Base-by-base conservation (phyloP, 2,329 filamentous ascomycete genomes). In the Ceratocystis cubensis region DNA sequence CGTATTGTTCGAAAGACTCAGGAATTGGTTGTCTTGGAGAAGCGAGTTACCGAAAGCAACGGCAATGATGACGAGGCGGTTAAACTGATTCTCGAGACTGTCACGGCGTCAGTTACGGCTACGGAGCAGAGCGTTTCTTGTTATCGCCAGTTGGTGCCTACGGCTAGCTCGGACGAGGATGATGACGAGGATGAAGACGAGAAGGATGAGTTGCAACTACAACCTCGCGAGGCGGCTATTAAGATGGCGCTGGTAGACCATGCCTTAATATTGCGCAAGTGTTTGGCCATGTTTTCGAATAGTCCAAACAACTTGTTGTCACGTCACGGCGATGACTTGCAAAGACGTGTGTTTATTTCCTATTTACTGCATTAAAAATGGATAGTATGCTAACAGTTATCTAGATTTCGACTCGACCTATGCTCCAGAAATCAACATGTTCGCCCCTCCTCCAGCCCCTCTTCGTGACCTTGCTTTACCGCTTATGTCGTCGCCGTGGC, bases 1-100 rank as follows among this genome's bases (percentile, higher is more conserved):
- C 86, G 93, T 17, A 93, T 94, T 41, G 87, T 90, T 71, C 85
- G 92, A 68, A 96, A 96, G 78, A 96, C 93, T 0, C 84, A 89
- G 67, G 93, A 97, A 75, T 84, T 97, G 78, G 80, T 84, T 1
- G 76, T 82, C 0, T 78, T 96, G 0, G 91, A 96, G 74, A 89
- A 87, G 74, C 85, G 86, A 63, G 80, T 93, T 7, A 77, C 80
- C 0, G 86, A 89, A 25, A 88, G 88, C 4, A 65, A 56, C n/a
- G 62, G 53, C 2, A 28, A 48, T 5, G 89, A 93, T 66, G 85
- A 90, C 45, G 83, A 86, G 7, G 83, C 84, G 56, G 82, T 87
- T 17, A 82, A 84, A 53, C 78, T 85, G 59, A 79, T 96, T 44
- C 82, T 90, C 0, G 89, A 94, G 71, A 87, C 89, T 10, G 79